Percentiles rank a stretch among this genome's conserved stretches.
Conservation (phyloP, 805 yeast genomes). For the Cyberlindnera mycetangii region DNA sequence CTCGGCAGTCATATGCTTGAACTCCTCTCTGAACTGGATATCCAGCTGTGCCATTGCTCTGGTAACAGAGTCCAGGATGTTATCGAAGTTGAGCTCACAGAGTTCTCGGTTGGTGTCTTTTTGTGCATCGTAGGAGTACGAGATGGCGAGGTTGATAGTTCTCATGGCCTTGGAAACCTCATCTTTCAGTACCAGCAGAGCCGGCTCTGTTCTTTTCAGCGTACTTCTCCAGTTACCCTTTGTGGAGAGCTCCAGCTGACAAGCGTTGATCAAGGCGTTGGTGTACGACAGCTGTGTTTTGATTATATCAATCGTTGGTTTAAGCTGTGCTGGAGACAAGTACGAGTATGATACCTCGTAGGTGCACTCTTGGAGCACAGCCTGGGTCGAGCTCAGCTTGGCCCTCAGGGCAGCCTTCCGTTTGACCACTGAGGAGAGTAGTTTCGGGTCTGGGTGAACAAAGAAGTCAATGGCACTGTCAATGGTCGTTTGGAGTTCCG, state of each 20-base stretch:
- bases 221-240: constrained; percentile 31
- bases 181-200: constrained; percentile 34
- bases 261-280: constrained; percentile 45
- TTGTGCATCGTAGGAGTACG: constrained; percentile 40
- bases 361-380: constrained; percentile 43
- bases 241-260: constrained; percentile 42
- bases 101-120: constrained; percentile 11
- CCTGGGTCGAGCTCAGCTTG: constrained; percentile 34
- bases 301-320: constrained; percentile 33
- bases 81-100: constrained; percentile 25
- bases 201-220: constrained; percentile 30
- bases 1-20: constrained; percentile 26
- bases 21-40: constrained; percentile 31
- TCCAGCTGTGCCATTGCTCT: constrained; percentile 36
- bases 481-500: constrained; percentile 38
- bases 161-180: constrained; percentile 34
- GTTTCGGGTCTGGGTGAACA: constrained; percentile 24
- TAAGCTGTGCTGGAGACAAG: constrained; percentile 41
- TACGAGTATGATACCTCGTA: constrained; percentile 49
- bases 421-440: constrained; percentile 33
- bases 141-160: constrained; percentile 32
- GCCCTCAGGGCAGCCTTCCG: constrained; percentile 33
- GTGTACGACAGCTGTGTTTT: constrained; percentile 33
- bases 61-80: constrained; percentile 25
- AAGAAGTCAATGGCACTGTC: constrained; percentile 40